Evolutionary conservation across 129 eudicot genomes (phyloP), one percentile per base, ranked within the genome.

Genomic region (Artemisia argyi): DNA sequence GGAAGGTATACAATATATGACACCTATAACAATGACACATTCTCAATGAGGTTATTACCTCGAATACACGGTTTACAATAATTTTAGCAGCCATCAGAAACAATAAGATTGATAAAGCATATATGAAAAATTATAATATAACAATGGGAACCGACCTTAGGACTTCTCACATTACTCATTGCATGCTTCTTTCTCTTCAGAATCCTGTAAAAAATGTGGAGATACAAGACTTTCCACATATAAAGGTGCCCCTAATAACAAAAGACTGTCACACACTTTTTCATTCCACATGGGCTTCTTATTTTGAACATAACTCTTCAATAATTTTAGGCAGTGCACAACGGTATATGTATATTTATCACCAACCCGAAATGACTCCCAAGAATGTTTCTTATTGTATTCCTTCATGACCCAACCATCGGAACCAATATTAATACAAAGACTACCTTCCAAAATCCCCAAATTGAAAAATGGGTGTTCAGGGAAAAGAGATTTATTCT

Each of bases 151-250:
- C 39, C 4, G 3, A 58, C 30, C 63, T 58, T 58, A 20, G 30
- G 15, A 20, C 35, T 20, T 17, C 7, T 20, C 13, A 58, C 1
- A 11, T 20, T 30, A 12, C 6, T 53, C 8, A 10, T 50, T 26
- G 24, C 11, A 11, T 16, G 62, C 64, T 51, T 54, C 63, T 11
- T 69, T 17, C 64, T 69, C 74, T 49, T 54, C 32, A 51, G 51
- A 3, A 16, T 54, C 30, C 14, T 22, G n/a, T 69, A 30, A 6
- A 54, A 69, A 13, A 53, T 54, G 52, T 14, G 64, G 74, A 69
- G 74, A 74, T 65, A 74, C 65, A 35, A 65, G 72, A 47, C 79
- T 74, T 47, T 53, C 46, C 17, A 74, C 72, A 74, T 10, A 74
- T 13, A 54, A 17, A 65, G 72, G 55, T 13, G 13, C 54, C 22